These are phyloP conservation scores for Cladosporium sp. DNA, from an alignment of 2,329 filamentous ascomycete species.

Conservation along the genomic window DNA sequence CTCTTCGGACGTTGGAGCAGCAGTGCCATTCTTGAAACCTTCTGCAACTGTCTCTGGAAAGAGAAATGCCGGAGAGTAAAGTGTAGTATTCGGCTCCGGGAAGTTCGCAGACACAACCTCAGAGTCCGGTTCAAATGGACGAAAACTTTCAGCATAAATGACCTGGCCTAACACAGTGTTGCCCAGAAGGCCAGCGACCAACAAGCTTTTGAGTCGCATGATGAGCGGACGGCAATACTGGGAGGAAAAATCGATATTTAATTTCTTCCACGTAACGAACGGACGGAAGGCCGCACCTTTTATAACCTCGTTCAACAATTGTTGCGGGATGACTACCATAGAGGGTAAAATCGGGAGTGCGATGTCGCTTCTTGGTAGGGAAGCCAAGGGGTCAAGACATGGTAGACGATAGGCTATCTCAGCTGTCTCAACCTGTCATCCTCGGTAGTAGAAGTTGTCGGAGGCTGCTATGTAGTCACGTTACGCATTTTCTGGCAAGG, in stretches of 20 bases:
- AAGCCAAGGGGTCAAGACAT: neutral
- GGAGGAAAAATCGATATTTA: neutral
- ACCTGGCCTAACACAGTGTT: neutral
- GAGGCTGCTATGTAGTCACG: too few relatives aligned
- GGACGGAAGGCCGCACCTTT: neutral
- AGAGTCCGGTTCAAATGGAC: neutral
- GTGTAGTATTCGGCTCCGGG: slow-evolving; percentile 28
- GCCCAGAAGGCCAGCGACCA: neutral
- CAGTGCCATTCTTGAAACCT: slow-evolving; percentile 29
- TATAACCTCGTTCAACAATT: neutral
- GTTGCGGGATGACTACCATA: neutral
- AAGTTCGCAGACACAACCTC: slow-evolving; percentile 30
- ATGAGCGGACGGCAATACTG: neutral
- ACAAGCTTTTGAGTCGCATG: neutral
- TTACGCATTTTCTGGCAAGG: too few relatives aligned
- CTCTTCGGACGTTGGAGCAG: slow-evolving; percentile 30
- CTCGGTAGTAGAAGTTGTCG: too few relatives aligned
- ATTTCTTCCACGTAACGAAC: neutral
- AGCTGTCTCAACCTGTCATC: too few relatives aligned
- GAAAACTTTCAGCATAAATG: neutral
- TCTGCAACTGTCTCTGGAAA: slow-evolving; percentile 26
- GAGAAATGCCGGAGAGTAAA: slow-evolving; percentile 31
- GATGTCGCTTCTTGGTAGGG: neutral
- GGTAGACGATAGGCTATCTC: too few relatives aligned
- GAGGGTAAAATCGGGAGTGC: neutral